Conservation (phyloP, 208 protist species). For the Crithidia acanthocephali region DNA sequence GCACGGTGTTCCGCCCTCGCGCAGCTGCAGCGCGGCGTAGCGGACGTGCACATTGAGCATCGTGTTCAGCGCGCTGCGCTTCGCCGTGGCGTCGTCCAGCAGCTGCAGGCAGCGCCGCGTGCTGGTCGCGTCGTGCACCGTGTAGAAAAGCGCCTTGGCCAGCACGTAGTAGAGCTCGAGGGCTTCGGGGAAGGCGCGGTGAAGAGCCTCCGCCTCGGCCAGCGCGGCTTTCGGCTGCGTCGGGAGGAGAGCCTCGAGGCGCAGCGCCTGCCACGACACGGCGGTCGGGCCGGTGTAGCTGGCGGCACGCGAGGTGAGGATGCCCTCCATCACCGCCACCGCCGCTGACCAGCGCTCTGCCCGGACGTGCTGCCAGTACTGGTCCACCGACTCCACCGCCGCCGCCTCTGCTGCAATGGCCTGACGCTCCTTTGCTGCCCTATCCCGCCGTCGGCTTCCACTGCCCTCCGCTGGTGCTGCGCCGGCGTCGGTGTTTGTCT, state of each 20-base stretch:
- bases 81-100: constrained; percentile 37
- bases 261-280: constrained; percentile 57
- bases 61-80: constrained; percentile 38
- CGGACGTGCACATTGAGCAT: constrained; percentile 35
- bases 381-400: constrained; percentile 46
- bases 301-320: constrained; percentile 11
- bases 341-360: constrained; percentile 48
- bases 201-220: constrained; percentile 45
- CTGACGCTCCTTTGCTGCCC: constrained; percentile 18
- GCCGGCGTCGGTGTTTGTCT: background rate
- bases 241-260: constrained; percentile 61
- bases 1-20: background rate
- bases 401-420: constrained; percentile 52
- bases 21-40: constrained; percentile 32
- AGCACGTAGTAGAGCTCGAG: constrained; percentile 65
- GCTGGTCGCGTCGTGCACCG: constrained; percentile 59
- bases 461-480: background rate
- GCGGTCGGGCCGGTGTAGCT: constrained; percentile 38
- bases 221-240: constrained; percentile 45
- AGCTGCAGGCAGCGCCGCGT: constrained; percentile 48
- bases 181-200: constrained; percentile 33
- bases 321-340: constrained; percentile 40
- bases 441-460: too few relatives aligned
- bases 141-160: constrained; percentile 81
- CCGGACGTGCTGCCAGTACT: constrained; percentile 51